A percentile compares a stretch with the other conserved stretches of the same genome.
phyloP scores from a whole-genome alignment of 768 basidiomycete species.

The Collybia sp. region DNA sequence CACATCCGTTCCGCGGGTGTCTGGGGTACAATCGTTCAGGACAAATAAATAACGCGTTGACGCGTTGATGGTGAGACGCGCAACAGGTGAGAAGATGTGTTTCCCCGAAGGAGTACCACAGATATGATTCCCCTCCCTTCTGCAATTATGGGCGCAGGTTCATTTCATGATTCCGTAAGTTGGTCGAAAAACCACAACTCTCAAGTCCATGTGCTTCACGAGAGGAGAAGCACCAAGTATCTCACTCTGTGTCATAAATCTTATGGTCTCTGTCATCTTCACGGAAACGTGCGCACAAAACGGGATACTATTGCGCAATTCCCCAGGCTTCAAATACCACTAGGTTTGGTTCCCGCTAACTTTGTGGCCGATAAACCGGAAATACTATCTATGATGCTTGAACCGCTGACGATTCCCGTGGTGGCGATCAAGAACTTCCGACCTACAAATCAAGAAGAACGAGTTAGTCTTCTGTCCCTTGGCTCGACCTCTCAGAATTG shows the following conservation, averaged over 20 bases:
- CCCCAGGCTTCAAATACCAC: constrained; percentile 2
- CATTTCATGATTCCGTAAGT: no score
- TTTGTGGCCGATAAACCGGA: constrained; percentile 37
- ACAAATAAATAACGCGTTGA: no score
- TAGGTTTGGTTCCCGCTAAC: constrained; percentile 34
- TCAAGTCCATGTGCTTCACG: constrained; percentile 18
- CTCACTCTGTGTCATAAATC: constrained; percentile 2
- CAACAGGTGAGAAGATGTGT: no score
- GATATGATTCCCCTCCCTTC: no score
- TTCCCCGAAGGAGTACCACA: no score
- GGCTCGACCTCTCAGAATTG: constrained; percentile 7
- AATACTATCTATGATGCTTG: constrained; percentile 65
- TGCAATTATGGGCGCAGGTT: no score
- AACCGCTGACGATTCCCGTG: constrained; percentile 85
- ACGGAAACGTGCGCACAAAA: constrained; percentile 4
- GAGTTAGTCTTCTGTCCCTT: no score
- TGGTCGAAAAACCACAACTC: background rate
- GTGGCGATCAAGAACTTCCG: constrained; percentile 88
- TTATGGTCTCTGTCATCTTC: constrained; percentile 4
- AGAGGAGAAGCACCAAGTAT: constrained; percentile 12
- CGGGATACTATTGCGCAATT: background rate
- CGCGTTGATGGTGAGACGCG: no score
- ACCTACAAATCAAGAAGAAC: constrained; percentile 37
- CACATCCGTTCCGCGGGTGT: constrained; percentile 11
- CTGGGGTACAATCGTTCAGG: constrained; percentile 13